phyloP scores from a whole-genome alignment of 257 asterid genomes.

The Capsicum baccatum region DNA sequence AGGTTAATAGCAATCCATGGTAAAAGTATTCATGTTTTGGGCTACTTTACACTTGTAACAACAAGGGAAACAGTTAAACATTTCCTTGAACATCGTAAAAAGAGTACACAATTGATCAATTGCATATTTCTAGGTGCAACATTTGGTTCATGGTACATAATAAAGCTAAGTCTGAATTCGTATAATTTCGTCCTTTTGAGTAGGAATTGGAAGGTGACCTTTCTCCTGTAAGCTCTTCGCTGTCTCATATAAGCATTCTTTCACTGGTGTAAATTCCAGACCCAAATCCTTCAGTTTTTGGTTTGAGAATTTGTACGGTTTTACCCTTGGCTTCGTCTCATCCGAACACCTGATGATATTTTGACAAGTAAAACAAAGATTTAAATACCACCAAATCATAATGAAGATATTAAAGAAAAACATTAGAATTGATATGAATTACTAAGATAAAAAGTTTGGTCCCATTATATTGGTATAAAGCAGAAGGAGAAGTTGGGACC shows the following conservation, averaged over 20 bases:
- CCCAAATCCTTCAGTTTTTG: constrained; percentile 86
- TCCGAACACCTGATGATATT: constrained; percentile 79
- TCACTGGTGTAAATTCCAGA: constrained; percentile 75
- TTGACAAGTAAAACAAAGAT: constrained; percentile 13
- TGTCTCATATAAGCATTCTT: constrained; percentile 76
- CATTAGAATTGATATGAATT: neutral
- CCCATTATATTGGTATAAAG: too few relatives aligned
- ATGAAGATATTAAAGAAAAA: neutral
- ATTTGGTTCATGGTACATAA: neutral
- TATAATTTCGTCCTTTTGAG: constrained; percentile 54
- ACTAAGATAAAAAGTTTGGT: neutral
- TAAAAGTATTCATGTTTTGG: neutral
- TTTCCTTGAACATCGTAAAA: neutral
- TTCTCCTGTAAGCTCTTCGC: constrained; percentile 86
- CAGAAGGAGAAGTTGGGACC: neutral
- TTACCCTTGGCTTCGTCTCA: constrained; percentile 71
- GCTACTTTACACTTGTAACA: neutral
- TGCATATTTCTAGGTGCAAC: neutral
- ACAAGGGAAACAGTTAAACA: neutral
- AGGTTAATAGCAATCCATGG: neutral
- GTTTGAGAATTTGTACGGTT: constrained; percentile 83
- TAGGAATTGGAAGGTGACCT: constrained; percentile 70
- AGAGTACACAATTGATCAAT: neutral
- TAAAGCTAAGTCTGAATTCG: constrained; percentile 44
- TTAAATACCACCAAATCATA: neutral